Conservation (phyloP, 331 rosid species). For the Saraca asoca region DNA sequence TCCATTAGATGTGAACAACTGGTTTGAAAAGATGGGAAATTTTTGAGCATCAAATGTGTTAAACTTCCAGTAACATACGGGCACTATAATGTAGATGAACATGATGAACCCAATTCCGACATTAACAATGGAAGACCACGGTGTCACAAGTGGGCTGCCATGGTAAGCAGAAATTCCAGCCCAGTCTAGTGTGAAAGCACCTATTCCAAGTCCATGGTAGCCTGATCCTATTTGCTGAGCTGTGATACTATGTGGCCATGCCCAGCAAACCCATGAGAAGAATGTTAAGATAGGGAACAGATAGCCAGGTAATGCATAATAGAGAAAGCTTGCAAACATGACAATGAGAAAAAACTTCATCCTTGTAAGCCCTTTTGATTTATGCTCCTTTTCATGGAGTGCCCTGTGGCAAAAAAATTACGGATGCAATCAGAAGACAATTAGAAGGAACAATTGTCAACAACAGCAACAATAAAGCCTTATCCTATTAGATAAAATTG, state of each 20-base stretch:
- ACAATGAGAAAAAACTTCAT: constrained; percentile 54
- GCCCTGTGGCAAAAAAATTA: constrained; percentile 42
- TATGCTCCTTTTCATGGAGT: constrained; percentile 58
- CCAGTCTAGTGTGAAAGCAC: constrained; percentile 94
- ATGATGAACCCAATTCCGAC: constrained; percentile 87
- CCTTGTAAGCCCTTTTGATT: constrained; percentile 44
- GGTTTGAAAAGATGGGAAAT: constrained; percentile 88
- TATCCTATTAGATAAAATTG: too few species aligned
- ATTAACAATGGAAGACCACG: constrained; percentile 88
- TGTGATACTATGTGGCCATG: constrained; percentile 83
- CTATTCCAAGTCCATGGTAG: constrained; percentile 83
- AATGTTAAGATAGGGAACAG: constrained; percentile 58
- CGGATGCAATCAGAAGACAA: background rate
- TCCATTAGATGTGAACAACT: constrained; percentile 68
- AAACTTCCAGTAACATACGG: constrained; percentile 90
- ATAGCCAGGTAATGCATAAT: constrained; percentile 62
- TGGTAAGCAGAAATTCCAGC: constrained; percentile 97
- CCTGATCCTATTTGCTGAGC: constrained; percentile 97
- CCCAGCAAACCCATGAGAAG: constrained; percentile 99
- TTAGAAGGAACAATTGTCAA: constrained; percentile 28
- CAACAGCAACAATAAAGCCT: too few species aligned
- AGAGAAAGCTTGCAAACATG: constrained; percentile 55
- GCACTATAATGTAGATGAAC: constrained; percentile 89
- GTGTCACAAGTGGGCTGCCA: constrained; percentile 92
- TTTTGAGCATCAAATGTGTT: constrained; percentile 85